A percentile compares a stretch with the other conserved stretches of the same genome.
Conservation (phyloP, 1,284 basidiomycete genomes). For the Malassezia sympodialis region DNA sequence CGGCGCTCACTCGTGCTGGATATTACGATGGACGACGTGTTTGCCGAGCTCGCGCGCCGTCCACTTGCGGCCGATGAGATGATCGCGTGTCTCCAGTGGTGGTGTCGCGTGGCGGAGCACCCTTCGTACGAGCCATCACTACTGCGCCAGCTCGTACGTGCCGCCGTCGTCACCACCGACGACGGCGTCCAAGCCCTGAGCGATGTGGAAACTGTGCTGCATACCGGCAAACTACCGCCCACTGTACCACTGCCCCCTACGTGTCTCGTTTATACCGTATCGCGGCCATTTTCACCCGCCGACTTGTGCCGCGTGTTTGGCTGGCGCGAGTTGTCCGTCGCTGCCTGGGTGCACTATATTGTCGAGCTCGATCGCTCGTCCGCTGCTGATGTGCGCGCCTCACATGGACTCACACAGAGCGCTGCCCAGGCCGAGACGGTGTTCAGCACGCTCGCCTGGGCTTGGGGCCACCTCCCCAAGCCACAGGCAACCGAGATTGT, state of each 20-base stretch:
- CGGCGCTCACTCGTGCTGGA: slow-evolving; percentile 63
- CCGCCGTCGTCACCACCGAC: slow-evolving; percentile 27
- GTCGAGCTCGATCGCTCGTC: slow-evolving; percentile 52
- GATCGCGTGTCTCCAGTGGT: slow-evolving; percentile 77
- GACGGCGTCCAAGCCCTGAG: slow-evolving; percentile 52
- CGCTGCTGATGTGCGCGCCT: not conserved
- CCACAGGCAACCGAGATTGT: slow-evolving; percentile 57
- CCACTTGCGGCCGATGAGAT: slow-evolving; percentile 68
- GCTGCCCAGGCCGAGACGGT: slow-evolving; percentile 73
- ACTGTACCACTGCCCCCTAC: slow-evolving; percentile 72
- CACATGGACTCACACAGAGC: slow-evolving; percentile 52
- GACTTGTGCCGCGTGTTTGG: slow-evolving; percentile 51
- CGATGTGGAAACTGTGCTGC: slow-evolving; percentile 64
- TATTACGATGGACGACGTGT: slow-evolving; percentile 76
- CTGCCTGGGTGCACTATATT: slow-evolving; percentile 68
- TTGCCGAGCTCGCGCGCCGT: slow-evolving; percentile 64
- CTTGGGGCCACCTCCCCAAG: slow-evolving; percentile 64
- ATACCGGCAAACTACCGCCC: slow-evolving; percentile 62
- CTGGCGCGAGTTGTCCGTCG: slow-evolving; percentile 69
- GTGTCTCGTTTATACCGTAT: slow-evolving; percentile 65
- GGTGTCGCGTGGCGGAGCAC: slow-evolving; percentile 58
- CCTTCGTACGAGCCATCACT: slow-evolving; percentile 41
- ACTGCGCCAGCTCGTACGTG: slow-evolving; percentile 35
- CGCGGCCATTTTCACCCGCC: slow-evolving; percentile 53
- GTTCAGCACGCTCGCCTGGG: slow-evolving; percentile 60